Percentiles rank a stretch among this genome's conserved stretches.
phyloP scores from a whole-genome alignment of 768 basidiomycete genomes.

The Xanthoconium purpureum region DNA sequence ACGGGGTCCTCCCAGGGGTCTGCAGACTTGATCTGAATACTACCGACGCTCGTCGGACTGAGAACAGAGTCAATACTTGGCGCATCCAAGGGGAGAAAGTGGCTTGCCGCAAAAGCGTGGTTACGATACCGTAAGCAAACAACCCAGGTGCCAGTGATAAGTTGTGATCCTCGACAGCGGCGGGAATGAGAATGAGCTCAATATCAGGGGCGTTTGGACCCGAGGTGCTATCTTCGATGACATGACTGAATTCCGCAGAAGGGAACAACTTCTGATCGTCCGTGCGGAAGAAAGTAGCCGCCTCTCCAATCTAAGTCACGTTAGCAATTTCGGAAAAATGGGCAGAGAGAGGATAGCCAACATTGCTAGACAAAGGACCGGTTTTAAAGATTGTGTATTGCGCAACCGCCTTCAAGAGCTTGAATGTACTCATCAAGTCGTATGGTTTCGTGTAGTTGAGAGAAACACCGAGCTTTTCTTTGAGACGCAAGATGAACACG shows the following conservation, averaged over 20 bases:
- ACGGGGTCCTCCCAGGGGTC: slow-evolving; percentile 41
- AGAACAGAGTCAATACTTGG: background rate
- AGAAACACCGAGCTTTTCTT: slow-evolving; percentile 47
- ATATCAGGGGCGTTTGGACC: slow-evolving; percentile 30
- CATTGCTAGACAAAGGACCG: slow-evolving; percentile 56
- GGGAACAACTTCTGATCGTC: slow-evolving; percentile 33
- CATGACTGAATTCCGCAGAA: slow-evolving; percentile 24
- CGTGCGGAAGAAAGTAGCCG: slow-evolving; percentile 32
- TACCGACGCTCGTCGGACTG: slow-evolving; percentile 46
- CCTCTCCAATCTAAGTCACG: slow-evolving; percentile 25
- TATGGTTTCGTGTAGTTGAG: slow-evolving; percentile 38
- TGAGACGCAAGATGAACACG: slow-evolving; percentile 48
- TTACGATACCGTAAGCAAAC: slow-evolving; percentile 19
- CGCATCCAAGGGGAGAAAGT: background rate
- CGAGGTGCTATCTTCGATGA: slow-evolving; percentile 31
- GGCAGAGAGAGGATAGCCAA: slow-evolving; percentile 21
- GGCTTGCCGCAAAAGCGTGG: slow-evolving; percentile 26
- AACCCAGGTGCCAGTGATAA: background rate
- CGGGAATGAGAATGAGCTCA: slow-evolving; percentile 24
- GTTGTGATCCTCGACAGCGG: background rate
- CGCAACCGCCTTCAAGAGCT: slow-evolving; percentile 32
- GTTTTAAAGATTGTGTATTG: slow-evolving; percentile 45
- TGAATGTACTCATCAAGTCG: slow-evolving; percentile 16
- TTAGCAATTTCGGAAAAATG: background rate
- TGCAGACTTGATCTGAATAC: slow-evolving; percentile 38